A percentile compares a stretch with the other conserved stretches of the same genome.
phyloP scores from a whole-genome alignment of 2,329 filamentous ascomycete species.

The Fusarium mexicanum region DNA sequence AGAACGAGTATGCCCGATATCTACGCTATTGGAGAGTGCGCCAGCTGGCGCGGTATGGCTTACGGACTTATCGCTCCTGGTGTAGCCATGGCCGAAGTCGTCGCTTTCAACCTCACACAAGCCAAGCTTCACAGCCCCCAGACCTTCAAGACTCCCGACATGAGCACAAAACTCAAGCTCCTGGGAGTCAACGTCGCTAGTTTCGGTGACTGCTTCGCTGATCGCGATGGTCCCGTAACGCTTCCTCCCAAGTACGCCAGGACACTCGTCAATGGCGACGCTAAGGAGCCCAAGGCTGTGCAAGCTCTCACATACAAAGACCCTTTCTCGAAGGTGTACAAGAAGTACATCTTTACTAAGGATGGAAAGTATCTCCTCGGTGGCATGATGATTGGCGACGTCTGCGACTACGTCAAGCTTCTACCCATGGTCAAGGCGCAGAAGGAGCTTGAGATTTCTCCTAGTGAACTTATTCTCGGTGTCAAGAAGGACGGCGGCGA shows the following conservation, averaged over 20 bases:
- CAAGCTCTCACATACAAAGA: conserved; percentile 90
- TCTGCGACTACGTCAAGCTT: conserved; percentile 87
- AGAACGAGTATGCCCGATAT: conserved; percentile 76
- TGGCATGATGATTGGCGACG: conserved; percentile 98
- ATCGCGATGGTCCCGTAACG: conserved; percentile 81
- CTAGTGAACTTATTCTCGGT: conserved; percentile 85
- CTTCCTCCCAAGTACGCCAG: conserved; percentile 69
- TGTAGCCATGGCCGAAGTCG: conserved; percentile 91
- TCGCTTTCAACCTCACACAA: conserved; percentile 90
- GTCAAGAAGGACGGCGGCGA: conserved; percentile 76
- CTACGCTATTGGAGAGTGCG: conserved; percentile 91
- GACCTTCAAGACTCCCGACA: conserved; percentile 81
- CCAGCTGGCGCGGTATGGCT: conserved; percentile 86
- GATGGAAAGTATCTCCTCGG: conserved; percentile 91
- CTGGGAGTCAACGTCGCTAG: conserved; percentile 91
- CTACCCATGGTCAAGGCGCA: conserved; percentile 88
- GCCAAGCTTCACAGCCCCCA: conserved; percentile 76
- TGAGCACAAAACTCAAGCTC: conserved; percentile 92
- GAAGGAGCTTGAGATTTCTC: conserved; percentile 80
- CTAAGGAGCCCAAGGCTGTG: conserved; percentile 63
- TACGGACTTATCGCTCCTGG: conserved; percentile 91
- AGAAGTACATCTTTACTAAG: conserved; percentile 90
- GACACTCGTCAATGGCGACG: conserved; percentile 34
- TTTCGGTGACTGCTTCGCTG: conserved; percentile 94
- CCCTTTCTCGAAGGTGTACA: conserved; percentile 88